Percentiles rank a stretch among this genome's conserved stretches.
Conservation (phyloP, 257 asterid species). For the Nicotiana tomentosiformis region DNA sequence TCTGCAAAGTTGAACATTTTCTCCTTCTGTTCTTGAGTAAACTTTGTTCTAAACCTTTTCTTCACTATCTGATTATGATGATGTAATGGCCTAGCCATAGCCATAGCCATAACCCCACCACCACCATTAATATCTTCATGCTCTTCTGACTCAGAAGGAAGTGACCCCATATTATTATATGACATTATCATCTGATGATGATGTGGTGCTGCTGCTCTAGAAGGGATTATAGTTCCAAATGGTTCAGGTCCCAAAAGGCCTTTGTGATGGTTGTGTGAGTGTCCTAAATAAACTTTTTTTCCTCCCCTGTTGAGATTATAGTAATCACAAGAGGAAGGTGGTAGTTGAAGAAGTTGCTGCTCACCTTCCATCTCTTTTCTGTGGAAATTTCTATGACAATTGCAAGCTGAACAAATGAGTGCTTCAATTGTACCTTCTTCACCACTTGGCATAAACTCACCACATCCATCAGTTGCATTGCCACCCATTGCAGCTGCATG, state of each 20-base stretch:
- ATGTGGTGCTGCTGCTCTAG: constrained; percentile 32
- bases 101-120: neutral
- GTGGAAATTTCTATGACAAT: constrained; percentile 87
- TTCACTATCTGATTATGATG: constrained; percentile 32
- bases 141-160: constrained; percentile 52
- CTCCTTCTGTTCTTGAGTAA: constrained; percentile 79
- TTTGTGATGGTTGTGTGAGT: constrained; percentile 12
- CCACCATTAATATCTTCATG: constrained; percentile 37
- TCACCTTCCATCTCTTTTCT: constrained; percentile 71
- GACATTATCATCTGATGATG: constrained; percentile 62
- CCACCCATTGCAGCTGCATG: constrained; percentile 97
- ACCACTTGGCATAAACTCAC: constrained; percentile 92
- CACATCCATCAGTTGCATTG: constrained; percentile 86
- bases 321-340: constrained; percentile 22
- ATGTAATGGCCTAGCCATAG: constrained; percentile 20
- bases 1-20: constrained; percentile 80
- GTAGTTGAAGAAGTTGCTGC: neutral
- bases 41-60: constrained; percentile 83
- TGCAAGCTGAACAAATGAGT: constrained; percentile 82
- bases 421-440: constrained; percentile 75
- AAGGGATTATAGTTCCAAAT: constrained; percentile 16
- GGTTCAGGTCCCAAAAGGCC: constrained; percentile 28
- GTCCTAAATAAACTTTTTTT: constrained; percentile 44
- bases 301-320: constrained; percentile 32
- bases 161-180: constrained; percentile 34